phyloP scores from a whole-genome alignment of 768 basidiomycete species.

The Leccinellum albellum region DNA sequence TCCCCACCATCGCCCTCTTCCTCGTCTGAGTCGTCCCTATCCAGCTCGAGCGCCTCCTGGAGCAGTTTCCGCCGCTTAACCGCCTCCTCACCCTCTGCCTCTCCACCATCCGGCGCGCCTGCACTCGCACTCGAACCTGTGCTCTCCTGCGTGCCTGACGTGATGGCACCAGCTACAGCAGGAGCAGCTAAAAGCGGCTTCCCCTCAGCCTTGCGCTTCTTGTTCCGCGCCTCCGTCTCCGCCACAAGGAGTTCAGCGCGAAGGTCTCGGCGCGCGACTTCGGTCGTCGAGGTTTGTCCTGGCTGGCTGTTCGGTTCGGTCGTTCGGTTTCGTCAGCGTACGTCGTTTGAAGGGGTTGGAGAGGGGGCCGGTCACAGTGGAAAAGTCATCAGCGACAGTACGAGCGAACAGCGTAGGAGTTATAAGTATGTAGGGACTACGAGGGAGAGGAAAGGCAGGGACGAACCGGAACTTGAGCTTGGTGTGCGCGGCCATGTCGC shows the following conservation, averaged over 20 bases:
- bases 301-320: conserved; percentile 53
- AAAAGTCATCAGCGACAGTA: not conserved
- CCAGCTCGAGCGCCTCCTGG: conserved; percentile 81
- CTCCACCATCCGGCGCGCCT: conserved; percentile 31
- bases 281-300: conserved; percentile 79
- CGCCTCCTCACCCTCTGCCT: conserved; percentile 60
- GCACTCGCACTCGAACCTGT: not conserved
- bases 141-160: not conserved
- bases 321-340: not conserved
- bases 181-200: conserved; percentile 38
- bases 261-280: conserved; percentile 77
- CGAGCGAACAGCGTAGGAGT: not conserved
- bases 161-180: not conserved
- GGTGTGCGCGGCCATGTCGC: conserved; percentile 93
- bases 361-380: not conserved
- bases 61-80: conserved; percentile 85
- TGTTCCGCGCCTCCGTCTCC: conserved; percentile 82
- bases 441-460: not conserved
- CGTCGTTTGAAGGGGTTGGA: not conserved
- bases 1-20: conserved; percentile 47
- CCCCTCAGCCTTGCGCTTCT: conserved; percentile 91
- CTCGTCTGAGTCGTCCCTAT: conserved; percentile 86
- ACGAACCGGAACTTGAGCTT: conserved; percentile 94
- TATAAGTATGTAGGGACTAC: not conserved
- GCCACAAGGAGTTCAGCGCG: conserved; percentile 79